Evolutionary conservation across 2,329 filamentous ascomycete species (phyloP), one percentile per base, ranked within the genome.

Genomic region (Sphaerulina musiva): DNA sequence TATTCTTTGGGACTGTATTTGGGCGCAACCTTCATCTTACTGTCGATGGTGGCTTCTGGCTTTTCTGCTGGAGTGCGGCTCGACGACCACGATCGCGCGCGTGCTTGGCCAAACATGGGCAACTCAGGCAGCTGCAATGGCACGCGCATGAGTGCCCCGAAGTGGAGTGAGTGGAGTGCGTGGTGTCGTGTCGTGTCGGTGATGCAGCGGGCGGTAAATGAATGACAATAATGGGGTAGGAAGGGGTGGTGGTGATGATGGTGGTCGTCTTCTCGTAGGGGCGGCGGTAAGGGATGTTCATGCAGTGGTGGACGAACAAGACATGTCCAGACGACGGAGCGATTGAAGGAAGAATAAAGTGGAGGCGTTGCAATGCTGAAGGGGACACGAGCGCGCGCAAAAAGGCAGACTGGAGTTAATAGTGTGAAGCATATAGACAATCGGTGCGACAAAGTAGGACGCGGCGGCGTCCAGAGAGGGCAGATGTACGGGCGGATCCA

Each of bases 1-100:
- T 58, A 61, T 6, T 61, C 60, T 45, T 56, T 52, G 17, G 57
- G 55, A 32, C 46, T 60, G 39, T 51, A 51, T 56, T 58, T 46
- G 44, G 51, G 45, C 2, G 44, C 51, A 38, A 57, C 44, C 50
- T 56, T 58, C 53, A 58, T 55, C 52, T 59, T 59, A 20, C 48
- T 48, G 14, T 54, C 47, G 26, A 47, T 39, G 42, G 40, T 51
- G 14, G 50, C 39, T 23, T 56, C 54, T 11, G 54, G 36, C 42
- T 50, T 48, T 38, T 56, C 51, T 48, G 48, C 47, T 34, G 54
- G 41, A 32, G 54, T 47, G 45, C 46, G 54, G 50, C 50, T 56
- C 40, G 54, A 52, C 32, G 54, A 53, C 54, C 54, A 56, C 12
- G 53, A 55, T 23, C 54, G 54, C 53, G 54, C 54, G 20, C 48